These are phyloP conservation scores for Cladophialophora yegresii DNA, from an alignment of 2,329 filamentous ascomycete genomes.

Conservation along the genomic window DNA sequence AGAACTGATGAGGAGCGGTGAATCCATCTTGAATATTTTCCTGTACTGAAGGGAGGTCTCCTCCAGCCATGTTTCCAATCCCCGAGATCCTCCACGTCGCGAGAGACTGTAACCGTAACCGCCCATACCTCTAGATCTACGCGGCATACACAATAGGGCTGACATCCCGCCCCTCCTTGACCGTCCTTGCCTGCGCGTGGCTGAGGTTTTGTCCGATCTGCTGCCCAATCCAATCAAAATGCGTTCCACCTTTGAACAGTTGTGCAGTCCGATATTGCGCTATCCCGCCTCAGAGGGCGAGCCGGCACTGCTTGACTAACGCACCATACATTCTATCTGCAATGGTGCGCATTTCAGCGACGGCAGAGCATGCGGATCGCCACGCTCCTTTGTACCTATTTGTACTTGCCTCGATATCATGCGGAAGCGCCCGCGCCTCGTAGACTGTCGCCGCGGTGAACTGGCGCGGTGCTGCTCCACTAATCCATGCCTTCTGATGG, in stretches of 20 bases:
- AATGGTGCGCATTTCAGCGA: not conserved
- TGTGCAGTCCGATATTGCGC: constrained; percentile 20
- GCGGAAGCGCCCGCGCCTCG: no score
- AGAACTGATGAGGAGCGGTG: constrained; percentile 11
- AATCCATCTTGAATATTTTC: not conserved
- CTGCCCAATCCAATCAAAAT: constrained; percentile 15
- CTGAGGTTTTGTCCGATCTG: not conserved
- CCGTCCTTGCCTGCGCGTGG: not conserved
- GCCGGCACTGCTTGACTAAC: not conserved
- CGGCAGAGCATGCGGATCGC: not conserved
- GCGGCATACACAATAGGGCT: constrained; percentile 5
- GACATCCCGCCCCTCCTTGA: constrained; percentile 12
- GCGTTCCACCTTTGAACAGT: constrained; percentile 22
- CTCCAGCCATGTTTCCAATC: not conserved
- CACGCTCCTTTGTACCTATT: not conserved
- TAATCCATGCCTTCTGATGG: not conserved
- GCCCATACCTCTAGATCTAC: not conserved
- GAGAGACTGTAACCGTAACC: not conserved
- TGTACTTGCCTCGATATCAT: not conserved
- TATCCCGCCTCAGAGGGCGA: not conserved
- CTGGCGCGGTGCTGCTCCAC: not conserved
- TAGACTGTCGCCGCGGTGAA: not conserved
- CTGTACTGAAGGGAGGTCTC: not conserved
- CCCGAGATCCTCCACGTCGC: not conserved
- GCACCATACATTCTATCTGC: not conserved